Evolutionary conservation across 1,284 basidiomycete genomes (phyloP), one percentile per base, ranked within the genome.

Genomic region (Waitea zeae): DNA sequence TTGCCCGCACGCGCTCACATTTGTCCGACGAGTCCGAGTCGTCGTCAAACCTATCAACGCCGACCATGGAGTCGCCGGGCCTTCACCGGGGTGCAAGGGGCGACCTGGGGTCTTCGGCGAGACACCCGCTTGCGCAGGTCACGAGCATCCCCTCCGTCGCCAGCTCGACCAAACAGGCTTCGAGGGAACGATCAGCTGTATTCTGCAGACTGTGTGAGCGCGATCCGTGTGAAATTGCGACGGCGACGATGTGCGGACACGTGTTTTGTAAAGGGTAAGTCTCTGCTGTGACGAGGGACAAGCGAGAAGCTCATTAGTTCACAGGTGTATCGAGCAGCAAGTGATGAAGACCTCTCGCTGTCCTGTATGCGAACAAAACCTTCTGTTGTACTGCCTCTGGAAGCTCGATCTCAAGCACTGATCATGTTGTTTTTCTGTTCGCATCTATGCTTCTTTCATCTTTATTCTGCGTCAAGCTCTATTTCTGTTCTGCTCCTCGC

Each of bases 171-270:
- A 7, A 7, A 7, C 22, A 7, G n/a, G n/a, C 22, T n/a, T 26
- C 22, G 7, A 7, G 7, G n/a, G n/a, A 26, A 7, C 7, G 22
- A 26, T 26, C 22, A 26, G 7, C 22, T 26, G 9, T 43, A 26
- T 31, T 41, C 34, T 43, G 42, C 15, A 34, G 42, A 17, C 14
- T 36, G 24, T 43, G 42, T 17, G 24, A 11, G 15, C 13, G 14
- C 5, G 42, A 43, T 31, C 42, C 42, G 22, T 43, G 42, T 20
- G 37, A 14, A 5, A 42, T 42, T 20, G 33, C 38, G 4, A 43
- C 42, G 13, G 42, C 30, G 5, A 43, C 42, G 5, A 35, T 20
- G 14, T 43, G 42, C 30, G 42, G 42, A 5, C 42, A 43, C 35
- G n/a, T 43, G n/a, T 43, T 43, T 28, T 43, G 42, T 15, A 41